A percentile compares a stretch with the other conserved stretches of the same genome.
phyloP scores from a whole-genome alignment of 306 rosid genomes.

The Cyclanthera cordifolia region DNA sequence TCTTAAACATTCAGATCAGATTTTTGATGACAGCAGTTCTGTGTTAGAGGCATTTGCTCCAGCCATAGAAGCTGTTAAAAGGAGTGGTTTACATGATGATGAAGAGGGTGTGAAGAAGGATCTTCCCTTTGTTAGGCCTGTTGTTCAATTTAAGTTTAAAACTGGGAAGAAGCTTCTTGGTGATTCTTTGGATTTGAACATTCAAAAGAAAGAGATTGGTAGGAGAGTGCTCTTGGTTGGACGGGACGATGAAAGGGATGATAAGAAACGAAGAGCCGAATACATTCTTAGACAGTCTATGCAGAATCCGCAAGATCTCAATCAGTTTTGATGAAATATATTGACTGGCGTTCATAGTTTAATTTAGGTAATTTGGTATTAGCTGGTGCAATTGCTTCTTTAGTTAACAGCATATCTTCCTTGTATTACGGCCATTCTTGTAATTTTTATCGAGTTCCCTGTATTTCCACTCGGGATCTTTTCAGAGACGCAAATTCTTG shows the following conservation, averaged over 20 bases:
- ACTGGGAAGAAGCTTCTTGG: constrained; percentile 70
- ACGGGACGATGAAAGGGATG: constrained; percentile 75
- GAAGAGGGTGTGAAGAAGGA: constrained; percentile 38
- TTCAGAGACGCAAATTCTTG: constrained; percentile 9
- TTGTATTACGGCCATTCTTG: constrained; percentile 12
- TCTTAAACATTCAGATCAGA: constrained; percentile 19
- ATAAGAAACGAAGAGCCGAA: constrained; percentile 86
- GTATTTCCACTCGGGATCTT: constrained; percentile 10
- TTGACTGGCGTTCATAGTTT: constrained; percentile 20
- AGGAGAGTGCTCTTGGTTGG: constrained; percentile 30
- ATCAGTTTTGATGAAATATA: constrained; percentile 46
- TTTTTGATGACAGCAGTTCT: constrained; percentile 32
- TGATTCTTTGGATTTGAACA: constrained; percentile 49
- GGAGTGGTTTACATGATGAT: too few species aligned
- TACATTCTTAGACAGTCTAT: constrained; percentile 69
- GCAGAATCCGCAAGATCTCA: constrained; percentile 80
- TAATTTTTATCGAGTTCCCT: constrained; percentile 12
- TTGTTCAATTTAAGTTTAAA: constrained; percentile 60
- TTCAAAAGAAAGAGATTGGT: constrained; percentile 48
- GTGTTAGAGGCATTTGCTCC: constrained; percentile 81
- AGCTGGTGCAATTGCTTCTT: constrained; percentile 12
- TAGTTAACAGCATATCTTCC: constrained; percentile 10
- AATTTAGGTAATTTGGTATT: constrained; percentile 14
- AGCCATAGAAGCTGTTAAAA: constrained; percentile 57
- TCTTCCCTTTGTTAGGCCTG: constrained; percentile 47